These are phyloP conservation scores for Pythium chondricola DNA, from an alignment of 352 stramenopile genomes.

Conservation along the genomic window DNA sequence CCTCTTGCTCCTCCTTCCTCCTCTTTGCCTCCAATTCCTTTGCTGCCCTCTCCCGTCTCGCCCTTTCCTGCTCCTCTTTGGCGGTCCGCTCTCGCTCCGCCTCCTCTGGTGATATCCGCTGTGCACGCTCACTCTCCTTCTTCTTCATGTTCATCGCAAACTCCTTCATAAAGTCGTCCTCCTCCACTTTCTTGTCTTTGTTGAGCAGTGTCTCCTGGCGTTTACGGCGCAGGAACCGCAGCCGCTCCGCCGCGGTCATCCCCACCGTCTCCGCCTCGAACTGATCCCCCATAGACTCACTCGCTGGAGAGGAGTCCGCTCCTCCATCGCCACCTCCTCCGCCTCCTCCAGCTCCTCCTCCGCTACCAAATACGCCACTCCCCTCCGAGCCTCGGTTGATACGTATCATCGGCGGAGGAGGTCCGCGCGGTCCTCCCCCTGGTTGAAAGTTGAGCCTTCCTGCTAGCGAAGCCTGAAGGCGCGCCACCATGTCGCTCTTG, in stretches of 20 bases:
- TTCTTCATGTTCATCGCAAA: slow-evolving; percentile 69
- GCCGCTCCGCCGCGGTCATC: slow-evolving; percentile 55
- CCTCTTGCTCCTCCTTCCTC: slow-evolving; percentile 2
- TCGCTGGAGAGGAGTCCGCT: slow-evolving; percentile 5
- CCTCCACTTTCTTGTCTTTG: slow-evolving; percentile 35
- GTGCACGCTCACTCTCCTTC: slow-evolving; percentile 27
- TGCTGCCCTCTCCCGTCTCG: neutral
- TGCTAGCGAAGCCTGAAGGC: slow-evolving; percentile 53
- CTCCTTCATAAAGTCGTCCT: slow-evolving; percentile 65
- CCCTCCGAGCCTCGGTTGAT: neutral
- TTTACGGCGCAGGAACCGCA: slow-evolving; percentile 59
- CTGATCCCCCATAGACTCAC: slow-evolving; percentile 23
- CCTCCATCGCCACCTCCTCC: neutral
- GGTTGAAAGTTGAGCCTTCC: slow-evolving; percentile 15
- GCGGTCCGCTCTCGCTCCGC: neutral
- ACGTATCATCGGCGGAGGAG: neutral
- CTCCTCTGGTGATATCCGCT: slow-evolving; percentile 16
- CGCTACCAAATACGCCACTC: neutral
- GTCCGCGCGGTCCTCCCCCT: neutral
- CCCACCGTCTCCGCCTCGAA: slow-evolving; percentile 50
- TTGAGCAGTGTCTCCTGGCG: slow-evolving; percentile 47
- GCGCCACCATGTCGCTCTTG: slow-evolving; percentile 28
- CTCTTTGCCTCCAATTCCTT: slow-evolving; percentile 1
- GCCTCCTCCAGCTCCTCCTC: too few relatives aligned
- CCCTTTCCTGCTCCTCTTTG: slow-evolving; percentile 2